Evolutionary conservation across 352 stramenopile genomes (phyloP).

Genomic region (Globisporangium irregulare): DNA sequence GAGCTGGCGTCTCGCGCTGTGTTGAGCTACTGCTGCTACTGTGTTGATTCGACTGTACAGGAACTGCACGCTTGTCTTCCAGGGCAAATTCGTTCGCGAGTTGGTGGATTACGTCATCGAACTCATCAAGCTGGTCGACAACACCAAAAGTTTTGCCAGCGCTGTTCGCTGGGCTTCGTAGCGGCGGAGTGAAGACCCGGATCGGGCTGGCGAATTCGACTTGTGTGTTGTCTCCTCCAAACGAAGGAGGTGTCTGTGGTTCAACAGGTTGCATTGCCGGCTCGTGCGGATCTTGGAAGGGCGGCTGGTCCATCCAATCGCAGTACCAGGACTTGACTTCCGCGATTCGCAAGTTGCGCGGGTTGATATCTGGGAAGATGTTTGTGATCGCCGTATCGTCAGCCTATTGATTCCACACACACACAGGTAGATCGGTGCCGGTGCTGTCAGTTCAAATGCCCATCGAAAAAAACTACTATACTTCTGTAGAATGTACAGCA

Average conservation of each 20-base stretch:
- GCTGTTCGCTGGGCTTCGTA: background rate
- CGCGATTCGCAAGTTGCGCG: conserved; percentile 71
- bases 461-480: background rate
- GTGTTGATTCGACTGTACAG: conserved; percentile 2
- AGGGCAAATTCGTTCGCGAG: conserved; percentile 41
- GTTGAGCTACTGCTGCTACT: background rate
- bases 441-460: background rate
- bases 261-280: conserved; percentile 2
- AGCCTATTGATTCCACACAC: conserved; percentile 14
- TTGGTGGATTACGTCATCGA: conserved; percentile 39
- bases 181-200: conserved; percentile 9
- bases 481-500: background rate
- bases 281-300: conserved; percentile 13
- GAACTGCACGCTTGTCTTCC: conserved; percentile 42
- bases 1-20: conserved; percentile 3
- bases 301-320: conserved; percentile 59
- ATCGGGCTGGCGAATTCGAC: background rate
- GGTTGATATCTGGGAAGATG: conserved; percentile 82
- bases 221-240: background rate
- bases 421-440: background rate
- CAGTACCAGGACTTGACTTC: conserved; percentile 83
- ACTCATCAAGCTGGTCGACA: conserved; percentile 17
- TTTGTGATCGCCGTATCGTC: conserved; percentile 56
- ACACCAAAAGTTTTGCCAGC: too few species aligned
- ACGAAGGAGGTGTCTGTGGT: background rate